These are phyloP conservation scores for Penicillium corylophilum DNA, from an alignment of 2,329 filamentous ascomycete genomes.

Conservation along the genomic window DNA sequence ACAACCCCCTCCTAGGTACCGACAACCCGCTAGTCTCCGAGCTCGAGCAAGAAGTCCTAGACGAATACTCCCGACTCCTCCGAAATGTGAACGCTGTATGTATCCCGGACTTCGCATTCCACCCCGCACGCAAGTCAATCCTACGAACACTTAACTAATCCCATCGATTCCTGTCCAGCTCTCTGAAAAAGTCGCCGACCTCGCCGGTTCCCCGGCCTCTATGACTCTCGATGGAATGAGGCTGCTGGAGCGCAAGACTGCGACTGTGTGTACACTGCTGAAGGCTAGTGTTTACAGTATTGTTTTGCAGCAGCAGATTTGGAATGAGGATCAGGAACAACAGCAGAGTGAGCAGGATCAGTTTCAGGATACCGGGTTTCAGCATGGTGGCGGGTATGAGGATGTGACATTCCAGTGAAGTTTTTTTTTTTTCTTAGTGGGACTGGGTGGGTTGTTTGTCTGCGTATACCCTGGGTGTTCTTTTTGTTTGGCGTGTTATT, in stretches of 20 bases:
- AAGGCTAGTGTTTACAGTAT: constrained; percentile 99
- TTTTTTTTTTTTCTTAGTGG: constrained; percentile 5
- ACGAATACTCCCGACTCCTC: constrained; percentile 85
- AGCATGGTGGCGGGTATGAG: constrained; percentile 16
- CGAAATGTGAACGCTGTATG: constrained; percentile 86
- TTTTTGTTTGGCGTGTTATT: constrained; percentile 9
- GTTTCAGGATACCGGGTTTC: constrained; percentile 20
- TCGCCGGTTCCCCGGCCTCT: constrained; percentile 67
- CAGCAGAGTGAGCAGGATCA: constrained; percentile 25
- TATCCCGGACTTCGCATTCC: not conserved
- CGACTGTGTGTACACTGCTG: constrained; percentile 88
- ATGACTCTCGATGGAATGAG: constrained; percentile 76
- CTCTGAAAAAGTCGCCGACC: constrained; percentile 50
- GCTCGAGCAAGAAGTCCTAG: constrained; percentile 88
- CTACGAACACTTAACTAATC: not conserved
- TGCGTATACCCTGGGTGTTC: constrained; percentile 20
- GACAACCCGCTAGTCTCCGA: constrained; percentile 58
- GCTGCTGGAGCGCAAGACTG: constrained; percentile 89
- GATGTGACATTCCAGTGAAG: constrained; percentile 29
- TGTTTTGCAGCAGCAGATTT: constrained; percentile 94
- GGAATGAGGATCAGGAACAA: constrained; percentile 55
- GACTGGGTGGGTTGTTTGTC: constrained; percentile 10
- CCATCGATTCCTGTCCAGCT: constrained; percentile 23
- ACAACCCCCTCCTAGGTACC: constrained; percentile 40
- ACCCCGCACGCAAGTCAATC: no score